phyloP scores from a whole-genome alignment of 1,139 yeast genomes.

The Yamadazyma aaseri region DNA sequence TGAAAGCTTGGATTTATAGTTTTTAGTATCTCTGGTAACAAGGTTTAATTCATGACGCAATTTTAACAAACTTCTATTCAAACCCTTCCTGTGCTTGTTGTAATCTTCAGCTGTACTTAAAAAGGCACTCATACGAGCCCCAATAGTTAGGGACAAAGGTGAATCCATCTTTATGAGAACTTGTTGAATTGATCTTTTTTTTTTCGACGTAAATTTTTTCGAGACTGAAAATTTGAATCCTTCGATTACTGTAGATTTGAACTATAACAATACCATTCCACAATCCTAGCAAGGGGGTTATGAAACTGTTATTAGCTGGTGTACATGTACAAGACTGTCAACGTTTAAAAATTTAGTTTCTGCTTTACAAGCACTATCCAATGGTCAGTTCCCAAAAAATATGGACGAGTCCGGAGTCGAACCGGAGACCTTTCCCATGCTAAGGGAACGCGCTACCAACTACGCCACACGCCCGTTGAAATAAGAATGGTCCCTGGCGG shows the following conservation, averaged over 20 bases:
- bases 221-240: slow-evolving; percentile 2
- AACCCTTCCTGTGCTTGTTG: slow-evolving; percentile 46
- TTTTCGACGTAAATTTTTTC: slow-evolving; percentile 1
- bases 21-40: slow-evolving; percentile 57
- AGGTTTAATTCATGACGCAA: slow-evolving; percentile 57
- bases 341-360: too few species aligned
- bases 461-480: slow-evolving; percentile 79
- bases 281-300: too few species aligned
- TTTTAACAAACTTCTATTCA: slow-evolving; percentile 50
- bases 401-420: slow-evolving; percentile 90
- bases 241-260: too few species aligned
- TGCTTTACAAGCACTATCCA: background rate
- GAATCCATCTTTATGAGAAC: too few species aligned
- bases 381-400: slow-evolving; percentile 17
- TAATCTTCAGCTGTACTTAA: slow-evolving; percentile 52
- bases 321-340: too few species aligned
- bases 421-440: slow-evolving; percentile 91
- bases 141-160: slow-evolving; percentile 45
- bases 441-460: slow-evolving; percentile 92
- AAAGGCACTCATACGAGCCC: slow-evolving; percentile 48
- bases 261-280: too few species aligned
- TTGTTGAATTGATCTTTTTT: background rate
- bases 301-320: too few species aligned
- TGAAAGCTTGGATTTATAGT: slow-evolving; percentile 44
- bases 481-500: slow-evolving; percentile 65